Evolutionary conservation across 106 monocot genomes (phyloP).

Genomic region (Acanthochlamys bracteata): DNA sequence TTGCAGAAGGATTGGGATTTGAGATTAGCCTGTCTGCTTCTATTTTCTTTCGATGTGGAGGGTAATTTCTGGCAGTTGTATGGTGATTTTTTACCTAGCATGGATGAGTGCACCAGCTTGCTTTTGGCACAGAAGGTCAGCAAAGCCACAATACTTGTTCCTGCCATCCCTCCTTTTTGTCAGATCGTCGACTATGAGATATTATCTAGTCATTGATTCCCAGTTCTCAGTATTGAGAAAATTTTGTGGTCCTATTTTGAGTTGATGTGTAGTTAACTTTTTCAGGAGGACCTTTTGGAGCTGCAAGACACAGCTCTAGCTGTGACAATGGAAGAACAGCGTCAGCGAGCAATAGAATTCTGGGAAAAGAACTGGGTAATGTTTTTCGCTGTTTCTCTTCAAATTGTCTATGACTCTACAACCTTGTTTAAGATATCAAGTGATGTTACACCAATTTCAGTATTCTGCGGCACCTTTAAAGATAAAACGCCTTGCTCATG

Average conservation of each 20-base stretch:
- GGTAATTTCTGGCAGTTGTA: slow-evolving; percentile 96
- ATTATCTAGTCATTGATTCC: no score
- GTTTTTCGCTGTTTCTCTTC: not conserved
- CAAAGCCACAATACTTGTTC: not conserved
- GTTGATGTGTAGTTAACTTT: not conserved
- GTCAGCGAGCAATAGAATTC: slow-evolving; percentile 61
- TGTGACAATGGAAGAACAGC: slow-evolving; percentile 48
- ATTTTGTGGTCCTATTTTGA: no score
- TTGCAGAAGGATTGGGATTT: slow-evolving; percentile 95
- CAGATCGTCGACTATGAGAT: no score
- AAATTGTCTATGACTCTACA: slow-evolving; percentile 1
- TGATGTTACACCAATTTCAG: slow-evolving; percentile 30
- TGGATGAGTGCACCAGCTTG: slow-evolving; percentile 85
- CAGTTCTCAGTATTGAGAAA: no score
- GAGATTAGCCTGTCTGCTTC: slow-evolving; percentile 83
- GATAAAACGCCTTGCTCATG: slow-evolving; percentile 81
- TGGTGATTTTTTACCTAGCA: slow-evolving; percentile 86
- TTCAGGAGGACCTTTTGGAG: slow-evolving; percentile 76
- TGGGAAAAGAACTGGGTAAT: slow-evolving; percentile 96
- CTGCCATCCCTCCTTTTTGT: not conserved
- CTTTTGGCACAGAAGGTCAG: slow-evolving; percentile 84
- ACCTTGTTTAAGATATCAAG: slow-evolving; percentile 7
- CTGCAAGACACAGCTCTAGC: slow-evolving; percentile 68
- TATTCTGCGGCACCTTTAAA: slow-evolving; percentile 77
- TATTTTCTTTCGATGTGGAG: slow-evolving; percentile 78